Base-by-base conservation (phyloP, 139 green algal species). In the Ettlia oleoabundans region DNA sequence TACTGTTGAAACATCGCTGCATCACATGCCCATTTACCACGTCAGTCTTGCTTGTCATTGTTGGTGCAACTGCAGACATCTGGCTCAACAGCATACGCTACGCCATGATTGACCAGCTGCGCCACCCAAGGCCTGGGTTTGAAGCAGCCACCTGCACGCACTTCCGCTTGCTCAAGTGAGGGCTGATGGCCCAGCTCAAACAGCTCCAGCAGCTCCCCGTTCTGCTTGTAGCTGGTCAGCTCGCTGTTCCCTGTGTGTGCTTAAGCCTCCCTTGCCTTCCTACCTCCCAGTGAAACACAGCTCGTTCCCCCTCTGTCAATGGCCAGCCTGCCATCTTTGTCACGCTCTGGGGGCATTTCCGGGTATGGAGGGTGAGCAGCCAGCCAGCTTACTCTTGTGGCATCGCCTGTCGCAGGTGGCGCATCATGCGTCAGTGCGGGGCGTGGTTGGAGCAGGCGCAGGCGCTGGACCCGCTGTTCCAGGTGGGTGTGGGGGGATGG, bases 61-160 rank as follows among this genome's bases (percentile, higher is more conserved):
- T n/a, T n/a, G n/a, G n/a, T 26, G 19, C 68, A 24, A 3, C 4
- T 33, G 86, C 89, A 26, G 83, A 90, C n/a, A 43, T 93, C 37
- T 76, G 86, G 61, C 80, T 94, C 66, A 64, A 89, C 70, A 94
- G 84, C 35, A 68, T 96, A 58, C 88, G 92, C 18, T 94, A 85
- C 70, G 93, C 93, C 24, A 95, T 97, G 85, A 83, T 91, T n/a
- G 92, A 91, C 53, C 62, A 87, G 78, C 82, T 97, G 71, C 61
- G 61, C 1, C 78, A 86, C 47, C 92, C 91, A 21, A 87, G 86
- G 10, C 88, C 90, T 0, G 93, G 93, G 24, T 92, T 94, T 72
- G 90, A 94, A 35, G 78, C 24, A 1, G 82, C 37, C 42, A 71
- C 73, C 26, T 37, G 26, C 32, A 51, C 82, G 22, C 82, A 86